Conservation (phyloP, 2,329 filamentous ascomycete species). For the Ophiostoma montium region DNA sequence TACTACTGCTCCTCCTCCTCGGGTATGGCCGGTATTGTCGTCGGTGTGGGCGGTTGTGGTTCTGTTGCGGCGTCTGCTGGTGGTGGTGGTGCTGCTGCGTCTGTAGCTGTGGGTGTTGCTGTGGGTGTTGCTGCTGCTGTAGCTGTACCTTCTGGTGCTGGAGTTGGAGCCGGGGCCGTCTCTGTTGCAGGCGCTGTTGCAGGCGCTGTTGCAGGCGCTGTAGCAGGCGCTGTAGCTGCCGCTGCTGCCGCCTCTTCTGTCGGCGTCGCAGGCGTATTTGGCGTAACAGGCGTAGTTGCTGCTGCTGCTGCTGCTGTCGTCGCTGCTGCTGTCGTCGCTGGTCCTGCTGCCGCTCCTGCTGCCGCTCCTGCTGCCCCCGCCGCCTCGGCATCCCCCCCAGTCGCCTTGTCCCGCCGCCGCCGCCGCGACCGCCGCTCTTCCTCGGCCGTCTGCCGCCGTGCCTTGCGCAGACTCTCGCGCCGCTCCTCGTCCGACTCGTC, state of each 20-base stretch:
- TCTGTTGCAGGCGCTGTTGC: neutral
- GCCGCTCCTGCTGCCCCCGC: neutral
- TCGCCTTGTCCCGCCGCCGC: constrained; percentile 48
- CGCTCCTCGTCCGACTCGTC: constrained; percentile 41
- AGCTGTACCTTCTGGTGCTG: no score
- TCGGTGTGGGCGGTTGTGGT: no score
- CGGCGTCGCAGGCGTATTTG: neutral
- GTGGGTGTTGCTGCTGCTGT: no score
- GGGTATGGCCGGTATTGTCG: no score
- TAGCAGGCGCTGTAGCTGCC: no score
- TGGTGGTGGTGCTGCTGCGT: no score
- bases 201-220: neutral
- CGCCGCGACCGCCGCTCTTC: constrained; percentile 58
- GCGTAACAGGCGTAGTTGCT: neutral
- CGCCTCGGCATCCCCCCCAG: constrained; percentile 29
- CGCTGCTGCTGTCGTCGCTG: neutral
- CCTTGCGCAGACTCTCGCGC: constrained; percentile 46
- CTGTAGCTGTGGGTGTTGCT: no score
- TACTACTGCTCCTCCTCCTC: no score
- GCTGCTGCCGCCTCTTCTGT: no score
- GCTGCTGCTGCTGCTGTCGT: neutral
- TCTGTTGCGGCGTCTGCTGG: no score
- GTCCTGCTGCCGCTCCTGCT: neutral
- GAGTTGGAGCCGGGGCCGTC: no score
- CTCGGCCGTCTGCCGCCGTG: constrained; percentile 58